Percentiles rank a stretch among this genome's conserved stretches.
These are phyloP conservation scores for Parastagonospora nodorum DNA, from an alignment of 2,329 filamentous ascomycete genomes.

Conservation along the genomic window DNA sequence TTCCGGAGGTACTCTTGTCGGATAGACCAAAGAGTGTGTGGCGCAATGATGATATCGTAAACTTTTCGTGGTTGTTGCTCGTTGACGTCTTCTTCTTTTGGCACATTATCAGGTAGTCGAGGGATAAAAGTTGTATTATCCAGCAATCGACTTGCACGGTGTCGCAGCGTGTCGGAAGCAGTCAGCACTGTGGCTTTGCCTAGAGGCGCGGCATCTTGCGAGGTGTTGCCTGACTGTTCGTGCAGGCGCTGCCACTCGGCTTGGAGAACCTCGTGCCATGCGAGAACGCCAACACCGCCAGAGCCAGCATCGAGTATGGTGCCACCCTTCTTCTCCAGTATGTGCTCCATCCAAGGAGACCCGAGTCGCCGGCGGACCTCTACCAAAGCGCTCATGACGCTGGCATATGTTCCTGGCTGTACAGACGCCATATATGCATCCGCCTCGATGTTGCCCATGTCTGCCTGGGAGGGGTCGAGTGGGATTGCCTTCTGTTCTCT, in stretches of 20 bases:
- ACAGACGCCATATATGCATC: slow-evolving; percentile 73
- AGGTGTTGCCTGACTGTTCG: slow-evolving; percentile 34
- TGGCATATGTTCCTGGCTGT: slow-evolving; percentile 73
- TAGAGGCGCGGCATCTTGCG: slow-evolving; percentile 52
- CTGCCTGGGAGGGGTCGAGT: slow-evolving; percentile 65
- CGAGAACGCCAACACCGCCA: slow-evolving; percentile 73
- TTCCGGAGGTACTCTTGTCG: slow-evolving; percentile 78
- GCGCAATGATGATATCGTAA: slow-evolving; percentile 89
- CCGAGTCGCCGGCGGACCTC: slow-evolving; percentile 77
- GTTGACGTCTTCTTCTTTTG: slow-evolving; percentile 58
- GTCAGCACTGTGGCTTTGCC: slow-evolving; percentile 83
- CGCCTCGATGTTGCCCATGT: slow-evolving; percentile 76
- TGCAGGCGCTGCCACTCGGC: slow-evolving; percentile 80
- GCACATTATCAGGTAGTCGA: slow-evolving; percentile 83
- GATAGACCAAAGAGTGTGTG: slow-evolving; percentile 78
- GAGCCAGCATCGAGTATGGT: slow-evolving; percentile 75
- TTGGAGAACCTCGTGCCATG: slow-evolving; percentile 77
- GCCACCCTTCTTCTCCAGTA: slow-evolving; percentile 66
- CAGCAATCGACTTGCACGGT: slow-evolving; percentile 76
- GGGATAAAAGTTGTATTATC: slow-evolving; percentile 92
- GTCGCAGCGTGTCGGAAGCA: slow-evolving; percentile 74
- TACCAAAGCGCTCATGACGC: slow-evolving; percentile 68
- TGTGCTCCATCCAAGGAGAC: slow-evolving; percentile 68
- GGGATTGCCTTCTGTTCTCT: slow-evolving; percentile 68
- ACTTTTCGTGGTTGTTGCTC: slow-evolving; percentile 65